Percentiles rank a stretch among this genome's conserved stretches.
Evolutionary conservation across 148 eudicot species (phyloP).

Genomic region (Beta vulgaris): DNA sequence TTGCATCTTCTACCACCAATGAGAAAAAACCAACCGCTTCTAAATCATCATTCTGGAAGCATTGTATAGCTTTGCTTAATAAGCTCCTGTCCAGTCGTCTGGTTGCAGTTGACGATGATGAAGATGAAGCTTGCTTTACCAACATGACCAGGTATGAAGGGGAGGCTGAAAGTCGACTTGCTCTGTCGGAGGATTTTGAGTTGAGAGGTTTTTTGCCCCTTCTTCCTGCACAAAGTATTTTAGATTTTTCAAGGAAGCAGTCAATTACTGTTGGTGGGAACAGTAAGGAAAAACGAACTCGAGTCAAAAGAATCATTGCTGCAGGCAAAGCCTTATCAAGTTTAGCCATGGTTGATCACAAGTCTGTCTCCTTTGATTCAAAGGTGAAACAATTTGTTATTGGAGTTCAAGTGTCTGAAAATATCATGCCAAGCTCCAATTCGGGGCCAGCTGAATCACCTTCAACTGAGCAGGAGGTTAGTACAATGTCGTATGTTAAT

Average conservation of each 20-base stretch:
- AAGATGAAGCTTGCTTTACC: constrained; percentile 48
- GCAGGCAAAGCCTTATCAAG: constrained; percentile 49
- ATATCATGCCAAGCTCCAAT: constrained; percentile 16
- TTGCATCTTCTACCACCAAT: constrained; percentile 34
- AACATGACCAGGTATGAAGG: constrained; percentile 56
- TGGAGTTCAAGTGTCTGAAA: constrained; percentile 33
- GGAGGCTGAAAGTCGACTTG: constrained; percentile 41
- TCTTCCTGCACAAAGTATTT: constrained; percentile 50
- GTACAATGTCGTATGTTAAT: constrained; percentile 21
- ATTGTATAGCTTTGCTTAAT: constrained; percentile 41
- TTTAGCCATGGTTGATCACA: constrained; percentile 46
- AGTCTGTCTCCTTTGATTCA: constrained; percentile 38
- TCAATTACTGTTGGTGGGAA: constrained; percentile 38
- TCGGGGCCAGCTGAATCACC: constrained; percentile 20
- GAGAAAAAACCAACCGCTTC: constrained; percentile 35
- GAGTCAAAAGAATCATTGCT: constrained; percentile 49
- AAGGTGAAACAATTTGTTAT: constrained; percentile 41
- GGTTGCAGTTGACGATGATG: constrained; percentile 36
- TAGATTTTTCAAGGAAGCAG: constrained; percentile 51
- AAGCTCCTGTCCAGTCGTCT: constrained; percentile 40
- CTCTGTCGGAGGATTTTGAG: constrained; percentile 60
- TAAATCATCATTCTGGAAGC: constrained; percentile 49
- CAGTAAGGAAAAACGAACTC: constrained; percentile 47
- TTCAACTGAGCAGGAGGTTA: constrained; percentile 18
- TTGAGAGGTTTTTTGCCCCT: constrained; percentile 57